Conservation (phyloP, 768 basidiomycete genomes). For the Tulasnella sp. region DNA sequence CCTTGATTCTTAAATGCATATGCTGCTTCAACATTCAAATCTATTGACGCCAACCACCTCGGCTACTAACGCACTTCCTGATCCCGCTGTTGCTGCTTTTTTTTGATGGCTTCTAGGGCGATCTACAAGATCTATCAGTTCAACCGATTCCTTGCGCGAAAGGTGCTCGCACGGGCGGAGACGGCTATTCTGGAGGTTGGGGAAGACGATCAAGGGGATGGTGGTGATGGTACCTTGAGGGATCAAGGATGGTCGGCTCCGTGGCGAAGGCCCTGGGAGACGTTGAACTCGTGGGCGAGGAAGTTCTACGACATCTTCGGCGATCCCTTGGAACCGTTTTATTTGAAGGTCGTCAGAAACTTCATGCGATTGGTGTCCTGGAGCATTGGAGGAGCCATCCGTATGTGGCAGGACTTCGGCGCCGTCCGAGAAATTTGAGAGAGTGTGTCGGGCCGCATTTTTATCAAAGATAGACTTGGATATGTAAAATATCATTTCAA, state of each 20-base stretch:
- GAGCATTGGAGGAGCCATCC: not conserved
- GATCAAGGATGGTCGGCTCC: not conserved
- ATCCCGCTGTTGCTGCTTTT: too few species aligned
- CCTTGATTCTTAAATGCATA: too few species aligned
- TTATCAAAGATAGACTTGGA: not conserved
- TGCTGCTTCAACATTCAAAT: too few species aligned
- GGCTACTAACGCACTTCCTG: not conserved
- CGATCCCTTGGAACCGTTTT: too few species aligned
- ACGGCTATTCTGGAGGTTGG: constrained; percentile 7
- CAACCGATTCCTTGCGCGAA: not conserved
- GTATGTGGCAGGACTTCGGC: too few species aligned
- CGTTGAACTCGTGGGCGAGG: not conserved
- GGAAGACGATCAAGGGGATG: not conserved
- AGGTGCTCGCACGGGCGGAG: constrained; percentile 1
- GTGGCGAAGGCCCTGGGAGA: too few species aligned
- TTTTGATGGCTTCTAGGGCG: not conserved
- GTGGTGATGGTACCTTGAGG: not conserved
- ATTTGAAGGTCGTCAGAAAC: not conserved
- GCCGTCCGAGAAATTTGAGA: too few species aligned
- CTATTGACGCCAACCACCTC: too few species aligned
- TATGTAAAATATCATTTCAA: not conserved
- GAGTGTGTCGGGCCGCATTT: too few species aligned
- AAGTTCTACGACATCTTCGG: not conserved
- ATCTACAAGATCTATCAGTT: constrained; percentile 4
- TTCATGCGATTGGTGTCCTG: not conserved